A percentile compares a stretch with the other conserved stretches of the same genome.
Evolutionary conservation across 1,284 basidiomycete genomes (phyloP).

Genomic region (Marasmius oreades): DNA sequence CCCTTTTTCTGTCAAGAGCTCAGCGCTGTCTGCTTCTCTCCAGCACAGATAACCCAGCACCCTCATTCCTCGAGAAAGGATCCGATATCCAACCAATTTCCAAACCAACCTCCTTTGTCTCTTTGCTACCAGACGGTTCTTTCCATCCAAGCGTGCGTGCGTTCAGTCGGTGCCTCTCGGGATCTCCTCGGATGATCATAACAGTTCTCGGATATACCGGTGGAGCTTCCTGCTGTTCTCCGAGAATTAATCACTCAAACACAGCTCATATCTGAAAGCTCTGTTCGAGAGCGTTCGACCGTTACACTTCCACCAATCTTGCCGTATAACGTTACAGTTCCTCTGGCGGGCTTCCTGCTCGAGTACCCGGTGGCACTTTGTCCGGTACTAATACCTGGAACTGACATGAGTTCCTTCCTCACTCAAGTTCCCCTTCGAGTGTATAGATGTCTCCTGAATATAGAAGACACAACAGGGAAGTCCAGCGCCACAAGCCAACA

Average conservation of each 20-base stretch:
- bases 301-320: slow-evolving; percentile 25
- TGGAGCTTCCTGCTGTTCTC: slow-evolving; percentile 1
- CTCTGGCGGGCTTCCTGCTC: slow-evolving; percentile 50
- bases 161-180: too few relatives aligned
- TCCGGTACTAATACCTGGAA: slow-evolving; percentile 26
- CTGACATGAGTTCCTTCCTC: slow-evolving; percentile 35
- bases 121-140: background rate
- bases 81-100: too few relatives aligned
- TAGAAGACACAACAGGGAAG: background rate
- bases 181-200: background rate
- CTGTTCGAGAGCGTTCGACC: slow-evolving; percentile 9
- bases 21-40: background rate
- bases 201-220: slow-evolving; percentile 1
- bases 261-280: slow-evolving; percentile 4
- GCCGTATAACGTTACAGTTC: slow-evolving; percentile 29
- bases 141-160: background rate
- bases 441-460: slow-evolving; percentile 34
- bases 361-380: slow-evolving; percentile 58
- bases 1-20: slow-evolving; percentile 18
- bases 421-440: slow-evolving; percentile 40
- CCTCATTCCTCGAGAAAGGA: background rate
- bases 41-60: background rate
- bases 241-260: slow-evolving; percentile 1
- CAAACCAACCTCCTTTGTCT: background rate
- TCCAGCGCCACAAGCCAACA: background rate